Base-by-base conservation (phyloP, 352 stramenopile genomes). In the Discostella stelligera region DNA sequence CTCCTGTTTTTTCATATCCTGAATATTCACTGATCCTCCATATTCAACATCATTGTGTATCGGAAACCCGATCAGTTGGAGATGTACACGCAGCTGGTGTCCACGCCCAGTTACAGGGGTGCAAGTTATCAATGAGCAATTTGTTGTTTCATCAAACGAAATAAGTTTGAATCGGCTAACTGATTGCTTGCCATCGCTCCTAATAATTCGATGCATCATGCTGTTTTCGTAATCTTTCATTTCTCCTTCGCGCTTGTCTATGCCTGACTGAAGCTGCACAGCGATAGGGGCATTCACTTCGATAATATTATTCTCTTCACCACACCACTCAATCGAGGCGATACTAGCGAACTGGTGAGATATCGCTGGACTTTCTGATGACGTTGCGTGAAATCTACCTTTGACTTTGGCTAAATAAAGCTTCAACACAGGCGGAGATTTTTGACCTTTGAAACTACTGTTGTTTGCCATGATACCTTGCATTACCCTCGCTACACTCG, bases 31-130 rank as follows among this genome's bases (percentile, higher is more conserved):
- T 25, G 1, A 25, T 30, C 81, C 80, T 59, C 84, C 88, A 71
- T 93, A 91, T 55, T 85, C 77, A 46, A 83, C 56, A 74, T 93
- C 88, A 64, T 83, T 79, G 10, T 87, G 67, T 61, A 93, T 90
- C 11, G 88, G 74, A 77, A 74, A 83, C 18, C 86, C 86, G 27
- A 93, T 76, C 8, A 66, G 67, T 58, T 86, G 53, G 7, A 93
- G 77, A 67, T 93, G 88, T 18, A 93, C 76, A 30, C 88, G 65
- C 9, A 93, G 54, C 77, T 93, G 88, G 71, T 93, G 88, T 65
- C 83, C 89, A 25, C 88, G 65, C 20, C 88, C 88, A 25, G 86
- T 92, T 0, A 91, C 50, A 8, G 86, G 88, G 54, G 25, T 62
- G 41, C 84, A 91, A 14, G 60, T 46, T 59, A 93, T 32, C 0